Percentiles rank a stretch among this genome's conserved stretches.
phyloP scores from a whole-genome alignment of 805 yeast genomes.

The Priceomyces haplophilus region DNA sequence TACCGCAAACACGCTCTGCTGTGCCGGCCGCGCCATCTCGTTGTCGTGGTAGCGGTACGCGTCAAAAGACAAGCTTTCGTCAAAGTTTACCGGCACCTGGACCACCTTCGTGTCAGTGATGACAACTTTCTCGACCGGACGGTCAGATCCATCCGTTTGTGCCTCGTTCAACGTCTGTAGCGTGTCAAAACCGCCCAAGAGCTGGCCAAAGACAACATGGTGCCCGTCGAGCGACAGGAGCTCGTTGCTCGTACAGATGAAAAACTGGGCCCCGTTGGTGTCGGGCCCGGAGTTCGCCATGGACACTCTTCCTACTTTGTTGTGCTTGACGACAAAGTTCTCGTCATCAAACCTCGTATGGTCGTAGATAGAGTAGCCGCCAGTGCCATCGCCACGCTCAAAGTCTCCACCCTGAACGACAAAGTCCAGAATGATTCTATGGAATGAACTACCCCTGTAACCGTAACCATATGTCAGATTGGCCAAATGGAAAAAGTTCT shows the following conservation, averaged over 20 bases:
- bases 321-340: constrained; percentile 67
- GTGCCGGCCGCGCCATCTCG: not conserved
- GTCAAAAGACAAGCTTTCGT: not conserved
- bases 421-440: constrained; percentile 34
- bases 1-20: not conserved
- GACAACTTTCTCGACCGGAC: constrained; percentile 16
- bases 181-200: constrained; percentile 19
- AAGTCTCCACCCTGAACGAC: constrained; percentile 42
- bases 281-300: constrained; percentile 28
- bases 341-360: constrained; percentile 39
- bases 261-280: constrained; percentile 27
- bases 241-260: constrained; percentile 20
- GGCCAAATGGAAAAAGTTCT: constrained; percentile 31
- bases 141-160: constrained; percentile 16
- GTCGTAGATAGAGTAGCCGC: constrained; percentile 81
- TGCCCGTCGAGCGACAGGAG: constrained; percentile 19
- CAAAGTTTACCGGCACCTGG: not conserved
- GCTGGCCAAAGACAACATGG: constrained; percentile 27
- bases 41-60: not conserved
- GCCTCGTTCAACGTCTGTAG: constrained; percentile 16
- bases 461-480: constrained; percentile 45
- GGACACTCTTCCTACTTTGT: constrained; percentile 74
- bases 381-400: constrained; percentile 62
- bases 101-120: constrained; percentile 14
- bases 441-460: constrained; percentile 62